Percentiles rank a stretch among this genome's conserved stretches.
Conservation (phyloP, 2,329 filamentous ascomycete species). For the Fusarium sp. region DNA sequence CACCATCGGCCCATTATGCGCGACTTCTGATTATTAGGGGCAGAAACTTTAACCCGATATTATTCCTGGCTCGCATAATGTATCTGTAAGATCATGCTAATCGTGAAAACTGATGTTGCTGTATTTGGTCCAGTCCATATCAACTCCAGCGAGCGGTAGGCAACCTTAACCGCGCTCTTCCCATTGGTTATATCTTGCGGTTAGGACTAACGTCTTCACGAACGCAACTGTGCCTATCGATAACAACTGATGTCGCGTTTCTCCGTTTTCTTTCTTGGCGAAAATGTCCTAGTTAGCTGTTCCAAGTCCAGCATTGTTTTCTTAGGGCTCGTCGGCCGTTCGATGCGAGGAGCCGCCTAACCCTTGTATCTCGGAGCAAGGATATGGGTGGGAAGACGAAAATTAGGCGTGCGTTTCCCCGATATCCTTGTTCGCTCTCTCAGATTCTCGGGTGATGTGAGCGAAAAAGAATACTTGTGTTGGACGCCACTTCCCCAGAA, state of each 20-base stretch:
- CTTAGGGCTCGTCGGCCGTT: not conserved
- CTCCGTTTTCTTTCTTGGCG: not conserved
- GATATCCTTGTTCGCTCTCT: not conserved
- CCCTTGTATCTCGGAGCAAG: not conserved
- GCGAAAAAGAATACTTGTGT: not conserved
- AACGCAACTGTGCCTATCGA: not conserved
- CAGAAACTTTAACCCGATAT: rapidly evolving
- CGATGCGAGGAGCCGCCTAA: not conserved
- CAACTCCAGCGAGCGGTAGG: rapidly evolving
- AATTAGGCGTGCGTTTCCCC: not conserved
- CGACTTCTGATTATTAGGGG: not conserved
- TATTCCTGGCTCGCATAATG: rapidly evolving
- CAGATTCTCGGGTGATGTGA: too few relatives aligned
- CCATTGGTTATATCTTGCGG: not conserved
- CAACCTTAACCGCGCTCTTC: not conserved
- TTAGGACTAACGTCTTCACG: too few relatives aligned
- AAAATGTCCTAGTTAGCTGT: not conserved
- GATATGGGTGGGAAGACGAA: too few relatives aligned
- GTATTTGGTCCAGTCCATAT: too few relatives aligned
- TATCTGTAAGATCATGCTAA: not conserved
- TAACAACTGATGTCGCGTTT: too few relatives aligned
- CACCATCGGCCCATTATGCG: not conserved
- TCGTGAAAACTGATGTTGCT: not conserved
- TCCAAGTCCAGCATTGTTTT: too few relatives aligned
- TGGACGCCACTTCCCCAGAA: not conserved